Evolutionary conservation across 805 yeast genomes (phyloP).

Genomic region (Tetrapisispora pingtungensis): DNA sequence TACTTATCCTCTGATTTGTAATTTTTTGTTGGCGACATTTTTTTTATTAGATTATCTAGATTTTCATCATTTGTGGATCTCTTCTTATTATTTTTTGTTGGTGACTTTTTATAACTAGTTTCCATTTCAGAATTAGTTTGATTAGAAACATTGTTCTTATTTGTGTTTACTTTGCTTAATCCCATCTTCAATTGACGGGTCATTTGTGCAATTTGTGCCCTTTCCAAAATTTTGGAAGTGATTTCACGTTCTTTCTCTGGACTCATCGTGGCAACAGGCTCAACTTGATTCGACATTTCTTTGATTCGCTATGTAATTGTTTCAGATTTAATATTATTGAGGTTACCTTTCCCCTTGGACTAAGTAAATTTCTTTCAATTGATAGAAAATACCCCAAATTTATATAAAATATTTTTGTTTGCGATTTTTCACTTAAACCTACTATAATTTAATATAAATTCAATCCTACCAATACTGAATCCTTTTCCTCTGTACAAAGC

Average conservation of each 20-base stretch:
- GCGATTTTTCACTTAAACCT: too few species aligned
- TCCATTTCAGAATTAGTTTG: neutral
- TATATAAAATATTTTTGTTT: too few species aligned
- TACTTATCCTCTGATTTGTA: neutral
- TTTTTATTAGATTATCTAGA: neutral
- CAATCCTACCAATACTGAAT: too few species aligned
- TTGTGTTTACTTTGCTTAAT: slow-evolving; percentile 22
- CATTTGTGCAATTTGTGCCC: slow-evolving; percentile 31
- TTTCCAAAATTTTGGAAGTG: slow-evolving; percentile 24
- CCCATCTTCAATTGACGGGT: slow-evolving; percentile 27
- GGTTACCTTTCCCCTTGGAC: too few species aligned
- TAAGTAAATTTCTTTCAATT: too few species aligned
- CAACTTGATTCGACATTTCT: neutral
- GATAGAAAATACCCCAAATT: too few species aligned
- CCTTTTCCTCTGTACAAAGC: too few species aligned
- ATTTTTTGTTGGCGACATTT: slow-evolving; percentile 5
- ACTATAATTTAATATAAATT: too few species aligned
- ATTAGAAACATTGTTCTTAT: slow-evolving; percentile 1
- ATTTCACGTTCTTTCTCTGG: slow-evolving; percentile 27
- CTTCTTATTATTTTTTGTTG: neutral
- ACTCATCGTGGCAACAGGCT: slow-evolving; percentile 3
- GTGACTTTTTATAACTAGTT: neutral
- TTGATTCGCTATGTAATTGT: neutral
- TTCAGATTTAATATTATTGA: too few species aligned
- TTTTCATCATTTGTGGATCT: neutral